A percentile compares a stretch with the other conserved stretches of the same genome.
These are phyloP conservation scores for Apiotrichum laibachii DNA, from an alignment of 1,284 basidiomycete genomes.

Conservation along the genomic window DNA sequence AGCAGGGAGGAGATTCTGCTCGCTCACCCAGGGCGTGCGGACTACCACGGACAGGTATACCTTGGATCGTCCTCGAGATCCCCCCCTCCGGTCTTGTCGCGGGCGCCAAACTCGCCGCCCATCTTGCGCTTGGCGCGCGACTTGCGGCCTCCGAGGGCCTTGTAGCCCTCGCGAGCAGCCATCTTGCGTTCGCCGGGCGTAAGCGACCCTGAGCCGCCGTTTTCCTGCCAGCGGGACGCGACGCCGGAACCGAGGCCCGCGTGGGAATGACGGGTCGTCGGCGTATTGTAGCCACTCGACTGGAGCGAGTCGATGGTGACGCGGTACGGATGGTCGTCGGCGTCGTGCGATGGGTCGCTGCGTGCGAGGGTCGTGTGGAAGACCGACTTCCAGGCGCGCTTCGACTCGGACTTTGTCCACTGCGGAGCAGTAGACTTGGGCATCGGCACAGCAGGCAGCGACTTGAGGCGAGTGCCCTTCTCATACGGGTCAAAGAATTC, in stretches of 20 bases:
- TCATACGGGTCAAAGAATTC: constrained; percentile 52
- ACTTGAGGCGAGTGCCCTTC: constrained; percentile 51
- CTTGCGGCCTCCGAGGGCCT: constrained; percentile 81
- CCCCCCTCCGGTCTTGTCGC: constrained; percentile 40
- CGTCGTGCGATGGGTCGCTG: constrained; percentile 28
- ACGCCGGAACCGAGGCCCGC: constrained; percentile 41
- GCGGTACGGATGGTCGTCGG: constrained; percentile 39
- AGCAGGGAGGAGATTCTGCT: too few relatives aligned
- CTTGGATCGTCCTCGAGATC: constrained; percentile 36
- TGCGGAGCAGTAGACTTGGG: constrained; percentile 47
- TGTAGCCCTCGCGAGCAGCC: constrained; percentile 84
- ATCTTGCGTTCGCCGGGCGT: constrained; percentile 63
- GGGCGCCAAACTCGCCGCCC: constrained; percentile 44
- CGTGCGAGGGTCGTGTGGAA: constrained; percentile 45
- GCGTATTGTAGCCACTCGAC: constrained; percentile 70
- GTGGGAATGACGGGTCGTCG: constrained; percentile 51
- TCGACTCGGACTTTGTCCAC: constrained; percentile 53
- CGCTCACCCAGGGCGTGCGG: too few relatives aligned
- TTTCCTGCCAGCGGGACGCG: constrained; percentile 35
- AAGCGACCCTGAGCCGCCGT: constrained; percentile 48
- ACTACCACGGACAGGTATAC: constrained; percentile 46
- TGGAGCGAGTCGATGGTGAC: constrained; percentile 47
- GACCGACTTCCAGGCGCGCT: constrained; percentile 42
- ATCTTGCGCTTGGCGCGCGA: constrained; percentile 59
- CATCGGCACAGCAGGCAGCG: constrained; percentile 55